Conservation (phyloP, 2,329 filamentous ascomycete genomes). For the Aureobasidium melanogenum region DNA sequence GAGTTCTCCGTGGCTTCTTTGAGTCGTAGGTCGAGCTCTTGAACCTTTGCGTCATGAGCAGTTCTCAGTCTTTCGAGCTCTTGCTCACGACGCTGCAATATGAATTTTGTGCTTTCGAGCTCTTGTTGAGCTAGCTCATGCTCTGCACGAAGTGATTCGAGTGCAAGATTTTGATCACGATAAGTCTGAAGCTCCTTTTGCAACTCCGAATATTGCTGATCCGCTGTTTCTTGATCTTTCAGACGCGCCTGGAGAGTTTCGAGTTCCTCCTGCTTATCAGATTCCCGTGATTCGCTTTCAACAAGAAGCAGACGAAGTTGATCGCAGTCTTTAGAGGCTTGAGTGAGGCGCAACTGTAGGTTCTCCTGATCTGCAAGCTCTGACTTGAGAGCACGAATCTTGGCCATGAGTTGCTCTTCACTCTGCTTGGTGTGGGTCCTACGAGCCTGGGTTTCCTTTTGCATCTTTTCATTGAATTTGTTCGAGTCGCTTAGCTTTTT, state of each 20-base stretch:
- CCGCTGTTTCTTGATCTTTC: slow-evolving; percentile 52
- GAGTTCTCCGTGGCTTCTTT: neutral
- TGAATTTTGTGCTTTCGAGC: slow-evolving; percentile 47
- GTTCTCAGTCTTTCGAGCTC: slow-evolving; percentile 41
- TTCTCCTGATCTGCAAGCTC: slow-evolving; percentile 52
- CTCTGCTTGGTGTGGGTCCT: slow-evolving; percentile 68
- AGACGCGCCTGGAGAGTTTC: slow-evolving; percentile 54
- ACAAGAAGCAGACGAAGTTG: slow-evolving; percentile 55
- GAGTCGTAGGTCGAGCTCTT: slow-evolving; percentile 33
- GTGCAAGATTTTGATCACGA: slow-evolving; percentile 55
- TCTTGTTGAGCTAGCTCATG: slow-evolving; percentile 49
- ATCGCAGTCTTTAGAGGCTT: slow-evolving; percentile 51
- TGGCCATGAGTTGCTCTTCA: slow-evolving; percentile 61
- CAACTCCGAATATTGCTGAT: slow-evolving; percentile 50
- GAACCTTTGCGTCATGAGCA: slow-evolving; percentile 40
- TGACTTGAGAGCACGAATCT: slow-evolving; percentile 57
- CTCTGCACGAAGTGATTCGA: slow-evolving; percentile 48
- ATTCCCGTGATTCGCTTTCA: slow-evolving; percentile 59
- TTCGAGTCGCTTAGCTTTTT: slow-evolving; percentile 65
- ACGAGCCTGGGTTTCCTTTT: slow-evolving; percentile 63
- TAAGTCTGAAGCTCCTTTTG: slow-evolving; percentile 53
- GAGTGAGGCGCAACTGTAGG: slow-evolving; percentile 50
- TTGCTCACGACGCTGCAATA: slow-evolving; percentile 42
- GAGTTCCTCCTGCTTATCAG: slow-evolving; percentile 54
- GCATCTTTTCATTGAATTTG: slow-evolving; percentile 58